These are phyloP conservation scores for Ganoderma lucidum DNA, from an alignment of 1,284 basidiomycete species.

Conservation along the genomic window DNA sequence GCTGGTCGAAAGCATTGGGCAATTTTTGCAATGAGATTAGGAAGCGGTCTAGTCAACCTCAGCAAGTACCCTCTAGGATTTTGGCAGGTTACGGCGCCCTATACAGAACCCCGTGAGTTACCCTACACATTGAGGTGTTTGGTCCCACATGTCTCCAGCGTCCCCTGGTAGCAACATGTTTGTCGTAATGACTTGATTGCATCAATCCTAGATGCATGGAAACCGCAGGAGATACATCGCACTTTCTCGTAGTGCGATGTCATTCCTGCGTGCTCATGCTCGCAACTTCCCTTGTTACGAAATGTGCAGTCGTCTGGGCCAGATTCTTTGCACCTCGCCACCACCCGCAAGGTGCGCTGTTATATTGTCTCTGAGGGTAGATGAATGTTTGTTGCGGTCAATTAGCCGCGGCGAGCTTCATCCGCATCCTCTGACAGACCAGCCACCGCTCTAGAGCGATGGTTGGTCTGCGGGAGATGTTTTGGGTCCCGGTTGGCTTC, in stretches of 20 bases:
- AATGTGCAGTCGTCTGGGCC: neutral
- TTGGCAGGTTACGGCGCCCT: neutral
- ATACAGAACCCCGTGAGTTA: neutral
- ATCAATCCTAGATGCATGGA: neutral
- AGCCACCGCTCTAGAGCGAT: neutral
- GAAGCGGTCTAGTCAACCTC: no score
- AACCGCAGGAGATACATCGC: neutral
- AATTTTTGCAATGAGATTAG: no score
- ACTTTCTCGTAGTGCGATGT: neutral
- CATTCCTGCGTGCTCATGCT: neutral
- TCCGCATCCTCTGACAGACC: neutral
- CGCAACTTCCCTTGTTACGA: neutral
- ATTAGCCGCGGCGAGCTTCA: no score
- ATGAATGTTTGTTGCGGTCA: no score
- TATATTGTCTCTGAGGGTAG: no score
- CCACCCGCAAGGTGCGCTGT: no score
- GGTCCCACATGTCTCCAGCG: neutral
- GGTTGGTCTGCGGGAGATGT: neutral
- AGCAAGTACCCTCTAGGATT: no score
- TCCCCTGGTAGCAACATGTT: no score
- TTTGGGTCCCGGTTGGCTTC: neutral
- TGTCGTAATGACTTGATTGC: neutral
- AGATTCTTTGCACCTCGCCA: no score
- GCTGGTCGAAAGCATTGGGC: no score
- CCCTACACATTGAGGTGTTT: neutral